phyloP scores from a whole-genome alignment of 257 asterid genomes.

The Datura wrightii region DNA sequence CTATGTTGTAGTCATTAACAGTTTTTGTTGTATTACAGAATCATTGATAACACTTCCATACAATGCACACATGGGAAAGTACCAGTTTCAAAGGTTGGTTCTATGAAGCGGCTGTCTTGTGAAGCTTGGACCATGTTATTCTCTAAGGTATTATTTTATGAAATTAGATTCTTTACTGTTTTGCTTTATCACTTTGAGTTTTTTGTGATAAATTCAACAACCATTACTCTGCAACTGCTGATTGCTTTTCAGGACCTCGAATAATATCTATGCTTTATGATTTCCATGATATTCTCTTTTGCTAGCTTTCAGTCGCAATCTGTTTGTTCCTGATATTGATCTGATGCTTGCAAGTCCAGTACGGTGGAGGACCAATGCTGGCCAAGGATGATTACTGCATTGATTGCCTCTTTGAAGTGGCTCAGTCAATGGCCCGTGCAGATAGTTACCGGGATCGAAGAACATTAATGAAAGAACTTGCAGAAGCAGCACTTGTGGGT shows the following conservation, averaged over 20 bases:
- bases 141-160: constrained; percentile 68
- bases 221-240: not conserved
- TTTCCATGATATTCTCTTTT: constrained; percentile 34
- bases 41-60: constrained; percentile 79
- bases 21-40: constrained; percentile 53
- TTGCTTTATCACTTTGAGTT: not conserved
- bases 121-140: constrained; percentile 82
- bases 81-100: constrained; percentile 69
- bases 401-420: constrained; percentile 80
- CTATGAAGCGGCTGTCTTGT: constrained; percentile 83
- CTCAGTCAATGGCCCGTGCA: constrained; percentile 67
- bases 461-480: constrained; percentile 80
- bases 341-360: constrained; percentile 59
- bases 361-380: constrained; percentile 88
- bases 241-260: not conserved
- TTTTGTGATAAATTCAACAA: not conserved
- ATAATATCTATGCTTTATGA: constrained; percentile 27
- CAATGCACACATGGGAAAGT: constrained; percentile 88
- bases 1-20: constrained; percentile 4
- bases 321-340: constrained; percentile 34
- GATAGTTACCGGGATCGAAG: constrained; percentile 79
- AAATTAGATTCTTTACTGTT: not conserved
- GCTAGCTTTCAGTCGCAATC: constrained; percentile 25
- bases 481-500: constrained; percentile 92
- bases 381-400: constrained; percentile 71